These are phyloP conservation scores for Metschnikowia borealis DNA, from an alignment of 805 yeast species.

Conservation along the genomic window DNA sequence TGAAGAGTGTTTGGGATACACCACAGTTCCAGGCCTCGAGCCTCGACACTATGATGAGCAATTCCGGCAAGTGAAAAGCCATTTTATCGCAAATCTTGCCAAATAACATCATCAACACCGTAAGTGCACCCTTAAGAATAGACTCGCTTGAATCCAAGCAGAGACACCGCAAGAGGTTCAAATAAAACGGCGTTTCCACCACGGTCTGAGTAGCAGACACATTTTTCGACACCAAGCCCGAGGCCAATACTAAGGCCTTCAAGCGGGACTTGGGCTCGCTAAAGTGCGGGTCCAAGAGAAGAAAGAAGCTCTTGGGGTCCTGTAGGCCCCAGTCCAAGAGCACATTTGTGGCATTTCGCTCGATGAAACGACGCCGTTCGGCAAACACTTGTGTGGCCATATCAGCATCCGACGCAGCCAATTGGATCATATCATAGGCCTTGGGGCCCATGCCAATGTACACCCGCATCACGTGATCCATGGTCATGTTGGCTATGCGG, in stretches of 20 bases:
- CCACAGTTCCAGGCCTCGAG: slow-evolving; percentile 14
- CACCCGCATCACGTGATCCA: slow-evolving; percentile 24
- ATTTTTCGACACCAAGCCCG: slow-evolving; percentile 27
- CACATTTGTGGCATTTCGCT: slow-evolving; percentile 39
- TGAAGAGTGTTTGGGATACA: background rate
- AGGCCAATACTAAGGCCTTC: slow-evolving; percentile 35
- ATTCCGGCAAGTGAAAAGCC: slow-evolving; percentile 31
- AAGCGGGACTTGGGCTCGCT: slow-evolving; percentile 31
- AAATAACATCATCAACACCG: slow-evolving; percentile 28
- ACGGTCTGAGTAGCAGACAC: slow-evolving; percentile 28
- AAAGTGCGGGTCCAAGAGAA: slow-evolving; percentile 34
- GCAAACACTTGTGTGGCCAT: slow-evolving; percentile 31
- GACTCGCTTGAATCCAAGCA: slow-evolving; percentile 40
- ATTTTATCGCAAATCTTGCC: slow-evolving; percentile 44
- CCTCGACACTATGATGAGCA: slow-evolving; percentile 45
- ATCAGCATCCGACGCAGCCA: slow-evolving; percentile 16
- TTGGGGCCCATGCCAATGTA: slow-evolving; percentile 20
- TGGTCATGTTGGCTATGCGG: slow-evolving; percentile 20
- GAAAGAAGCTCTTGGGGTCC: slow-evolving; percentile 34
- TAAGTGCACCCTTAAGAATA: slow-evolving; percentile 34
- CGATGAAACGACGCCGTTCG: slow-evolving; percentile 49
- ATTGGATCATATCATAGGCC: slow-evolving; percentile 17
- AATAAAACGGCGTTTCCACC: slow-evolving; percentile 32
- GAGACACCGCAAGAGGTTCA: slow-evolving; percentile 34
- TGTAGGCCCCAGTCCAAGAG: slow-evolving; percentile 42